Evolutionary conservation across 352 stramenopile genomes (phyloP).

Genomic region (Phytophthora idaei): DNA sequence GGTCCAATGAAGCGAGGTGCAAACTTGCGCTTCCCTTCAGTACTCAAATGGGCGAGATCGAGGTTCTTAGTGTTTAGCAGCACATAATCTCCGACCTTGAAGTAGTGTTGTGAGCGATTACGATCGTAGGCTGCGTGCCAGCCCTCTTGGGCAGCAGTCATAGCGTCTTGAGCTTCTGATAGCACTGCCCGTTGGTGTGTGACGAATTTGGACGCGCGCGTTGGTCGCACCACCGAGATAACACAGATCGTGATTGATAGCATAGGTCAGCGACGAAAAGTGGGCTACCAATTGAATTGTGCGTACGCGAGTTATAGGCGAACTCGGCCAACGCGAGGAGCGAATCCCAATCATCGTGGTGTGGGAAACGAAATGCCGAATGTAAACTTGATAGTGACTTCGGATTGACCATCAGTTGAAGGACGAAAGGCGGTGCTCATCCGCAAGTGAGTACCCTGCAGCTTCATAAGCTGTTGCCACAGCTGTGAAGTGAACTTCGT

Average conservation of each 20-base stretch:
- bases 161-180: not conserved
- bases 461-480: no score
- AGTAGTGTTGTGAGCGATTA: not conserved
- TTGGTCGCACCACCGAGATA: no score
- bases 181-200: no score
- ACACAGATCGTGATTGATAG: not conserved
- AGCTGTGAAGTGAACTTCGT: not conserved
- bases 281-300: not conserved
- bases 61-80: slow-evolving; percentile 13
- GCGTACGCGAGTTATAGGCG: not conserved
- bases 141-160: not conserved
- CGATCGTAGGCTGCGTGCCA: not conserved
- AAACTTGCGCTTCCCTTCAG: slow-evolving; percentile 10
- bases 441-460: not conserved
- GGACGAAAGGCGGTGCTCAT: not conserved
- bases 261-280: not conserved
- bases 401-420: not conserved
- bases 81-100: slow-evolving; percentile 1
- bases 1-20: slow-evolving; percentile 10
- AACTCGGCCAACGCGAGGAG: not conserved
- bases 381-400: no score
- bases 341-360: not conserved
- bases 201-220: no score
- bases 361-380: not conserved
- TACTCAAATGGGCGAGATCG: slow-evolving; percentile 7